These are phyloP conservation scores for Stereocaulon alpinum DNA, from an alignment of 495 filamentous ascomycete species.

Conservation along the genomic window DNA sequence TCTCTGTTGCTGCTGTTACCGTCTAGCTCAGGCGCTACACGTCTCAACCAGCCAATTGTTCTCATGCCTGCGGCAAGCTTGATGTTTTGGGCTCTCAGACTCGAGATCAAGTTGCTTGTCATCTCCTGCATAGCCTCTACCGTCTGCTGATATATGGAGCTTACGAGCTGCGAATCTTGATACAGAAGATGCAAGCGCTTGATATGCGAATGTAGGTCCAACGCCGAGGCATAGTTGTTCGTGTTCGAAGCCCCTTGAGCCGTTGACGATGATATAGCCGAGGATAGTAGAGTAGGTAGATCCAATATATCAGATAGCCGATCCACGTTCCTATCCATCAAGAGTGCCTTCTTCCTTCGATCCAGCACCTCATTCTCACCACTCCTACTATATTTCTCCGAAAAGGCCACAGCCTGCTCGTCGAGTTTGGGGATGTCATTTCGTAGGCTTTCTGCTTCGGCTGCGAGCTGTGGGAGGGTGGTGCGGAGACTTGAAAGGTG, in stretches of 20 bases:
- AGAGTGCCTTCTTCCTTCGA: constrained; percentile 66
- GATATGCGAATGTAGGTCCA: constrained; percentile 92
- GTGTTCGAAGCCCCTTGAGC: constrained; percentile 38
- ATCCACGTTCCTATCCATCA: constrained; percentile 83
- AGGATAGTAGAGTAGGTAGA: constrained; percentile 74
- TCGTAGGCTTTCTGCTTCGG: constrained; percentile 53
- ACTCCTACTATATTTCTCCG: constrained; percentile 66
- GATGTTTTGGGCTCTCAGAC: constrained; percentile 63
- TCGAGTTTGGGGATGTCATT: constrained; percentile 71
- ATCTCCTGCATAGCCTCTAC: constrained; percentile 85
- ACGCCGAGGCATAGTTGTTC: constrained; percentile 78
- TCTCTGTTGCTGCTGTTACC: constrained; percentile 32
- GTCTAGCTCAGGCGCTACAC: constrained; percentile 74
- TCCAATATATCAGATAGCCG: constrained; percentile 85
- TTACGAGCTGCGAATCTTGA: constrained; percentile 63
- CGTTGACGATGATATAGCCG: constrained; percentile 51
- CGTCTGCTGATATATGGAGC: constrained; percentile 63
- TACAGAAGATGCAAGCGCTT: constrained; percentile 76
- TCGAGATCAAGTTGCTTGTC: constrained; percentile 71
- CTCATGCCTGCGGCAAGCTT: constrained; percentile 88
- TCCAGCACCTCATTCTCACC: constrained; percentile 65
- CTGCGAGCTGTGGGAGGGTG: constrained; percentile 56
- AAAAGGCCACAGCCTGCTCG: constrained; percentile 65
- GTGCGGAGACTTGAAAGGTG: constrained; percentile 61
- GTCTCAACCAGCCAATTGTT: constrained; percentile 81